Conservation (phyloP, 805 yeast genomes). For the Jamesozyma gamospora region DNA sequence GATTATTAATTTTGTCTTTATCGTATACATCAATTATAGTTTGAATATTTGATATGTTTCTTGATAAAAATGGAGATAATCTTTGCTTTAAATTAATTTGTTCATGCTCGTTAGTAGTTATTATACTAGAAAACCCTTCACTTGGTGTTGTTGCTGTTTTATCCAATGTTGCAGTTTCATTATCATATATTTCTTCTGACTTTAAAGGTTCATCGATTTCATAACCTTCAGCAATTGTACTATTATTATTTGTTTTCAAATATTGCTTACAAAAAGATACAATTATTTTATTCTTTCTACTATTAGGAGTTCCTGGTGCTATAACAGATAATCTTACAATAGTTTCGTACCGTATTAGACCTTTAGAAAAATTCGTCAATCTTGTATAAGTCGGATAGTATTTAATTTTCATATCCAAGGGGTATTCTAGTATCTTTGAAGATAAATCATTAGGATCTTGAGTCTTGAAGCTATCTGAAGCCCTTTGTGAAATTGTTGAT, state of each 20-base stretch:
- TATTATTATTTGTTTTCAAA: slow-evolving; percentile 9
- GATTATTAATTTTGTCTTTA: slow-evolving; percentile 7
- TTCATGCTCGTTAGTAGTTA: slow-evolving; percentile 24
- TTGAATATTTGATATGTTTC: slow-evolving; percentile 50
- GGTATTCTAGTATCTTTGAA: slow-evolving; percentile 14
- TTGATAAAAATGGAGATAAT: slow-evolving; percentile 58
- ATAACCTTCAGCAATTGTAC: not conserved
- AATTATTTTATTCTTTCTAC: slow-evolving; percentile 61
- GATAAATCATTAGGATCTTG: not conserved
- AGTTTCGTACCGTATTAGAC: slow-evolving; percentile 32
- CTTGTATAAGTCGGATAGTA: slow-evolving; percentile 50
- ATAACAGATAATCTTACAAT: slow-evolving; percentile 63
- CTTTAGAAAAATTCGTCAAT: slow-evolving; percentile 17
- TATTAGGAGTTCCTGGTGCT: slow-evolving; percentile 54
- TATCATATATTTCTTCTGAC: not conserved
- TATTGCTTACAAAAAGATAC: slow-evolving; percentile 57
- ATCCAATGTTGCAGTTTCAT: not conserved
- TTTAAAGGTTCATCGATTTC: not conserved
- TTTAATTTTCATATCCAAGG: slow-evolving; percentile 50
- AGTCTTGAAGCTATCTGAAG: slow-evolving; percentile 18
- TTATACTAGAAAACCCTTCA: not conserved
- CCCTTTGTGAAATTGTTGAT: slow-evolving; percentile 39
- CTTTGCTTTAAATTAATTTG: slow-evolving; percentile 47
- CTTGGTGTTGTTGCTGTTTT: not conserved
- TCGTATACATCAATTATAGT: slow-evolving; percentile 44